phyloP scores from a whole-genome alignment of 2,329 filamentous ascomycete species.

The Chaetomiaceae sp. region DNA sequence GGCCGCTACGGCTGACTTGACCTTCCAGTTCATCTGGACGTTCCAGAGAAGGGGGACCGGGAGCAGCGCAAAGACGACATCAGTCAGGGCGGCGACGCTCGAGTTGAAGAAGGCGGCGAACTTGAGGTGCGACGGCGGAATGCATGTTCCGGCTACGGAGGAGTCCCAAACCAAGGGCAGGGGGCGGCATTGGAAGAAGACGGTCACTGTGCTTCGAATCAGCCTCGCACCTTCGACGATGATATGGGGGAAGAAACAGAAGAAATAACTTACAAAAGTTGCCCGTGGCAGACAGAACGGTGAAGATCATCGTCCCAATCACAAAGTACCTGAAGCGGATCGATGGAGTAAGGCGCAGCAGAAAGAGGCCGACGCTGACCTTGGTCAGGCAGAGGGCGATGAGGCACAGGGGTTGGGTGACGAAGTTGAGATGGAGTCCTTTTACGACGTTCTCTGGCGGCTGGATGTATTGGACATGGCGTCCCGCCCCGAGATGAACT shows the following conservation, averaged over 20 bases:
- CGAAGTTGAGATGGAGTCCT: constrained; percentile 30
- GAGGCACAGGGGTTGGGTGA: constrained; percentile 30
- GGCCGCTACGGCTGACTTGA: constrained; percentile 25
- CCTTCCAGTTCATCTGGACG: constrained; percentile 28
- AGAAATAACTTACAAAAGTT: constrained; percentile 25
- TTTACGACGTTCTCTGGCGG: constrained; percentile 22
- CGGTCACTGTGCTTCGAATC: constrained; percentile 20
- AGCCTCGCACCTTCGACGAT: too few species aligned
- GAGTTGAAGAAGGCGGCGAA: constrained; percentile 29
- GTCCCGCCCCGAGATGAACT: constrained; percentile 27
- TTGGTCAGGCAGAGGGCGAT: constrained; percentile 28
- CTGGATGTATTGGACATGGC: constrained; percentile 28
- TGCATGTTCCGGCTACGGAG: constrained; percentile 23
- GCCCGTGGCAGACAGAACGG: constrained; percentile 23
- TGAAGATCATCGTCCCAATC: constrained; percentile 26
- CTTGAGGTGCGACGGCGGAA: constrained; percentile 24
- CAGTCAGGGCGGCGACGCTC: constrained; percentile 27
- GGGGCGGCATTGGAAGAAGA: constrained; percentile 27
- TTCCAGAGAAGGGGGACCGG: constrained; percentile 30
- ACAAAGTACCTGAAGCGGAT: constrained; percentile 21
- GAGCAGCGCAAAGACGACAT: constrained; percentile 28
- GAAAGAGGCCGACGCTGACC: constrained; percentile 30
- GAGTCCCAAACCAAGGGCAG: constrained; percentile 25
- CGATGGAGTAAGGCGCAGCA: constrained; percentile 27
- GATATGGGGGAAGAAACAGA: too few species aligned